Evolutionary conservation across 2,329 filamentous ascomycete genomes (phyloP).

Genomic region (Botryotinia calthae): DNA sequence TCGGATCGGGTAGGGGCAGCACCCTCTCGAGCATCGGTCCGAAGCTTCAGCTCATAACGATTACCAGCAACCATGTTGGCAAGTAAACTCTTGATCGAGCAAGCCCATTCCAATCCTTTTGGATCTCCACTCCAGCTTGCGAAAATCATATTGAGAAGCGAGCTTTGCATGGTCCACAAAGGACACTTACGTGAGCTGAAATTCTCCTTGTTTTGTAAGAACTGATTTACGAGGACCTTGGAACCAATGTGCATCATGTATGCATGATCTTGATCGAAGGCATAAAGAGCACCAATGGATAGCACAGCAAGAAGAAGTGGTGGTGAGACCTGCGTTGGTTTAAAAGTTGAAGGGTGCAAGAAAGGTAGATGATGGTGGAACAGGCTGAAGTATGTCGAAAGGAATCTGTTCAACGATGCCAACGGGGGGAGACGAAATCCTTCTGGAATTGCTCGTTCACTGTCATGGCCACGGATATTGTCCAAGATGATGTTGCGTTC

Average conservation of each 20-base stretch:
- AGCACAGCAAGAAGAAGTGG: slow-evolving; percentile 84
- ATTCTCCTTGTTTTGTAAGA: slow-evolving; percentile 96
- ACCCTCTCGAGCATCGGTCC: slow-evolving; percentile 80
- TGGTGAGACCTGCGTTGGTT: slow-evolving; percentile 74
- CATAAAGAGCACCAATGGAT: slow-evolving; percentile 93
- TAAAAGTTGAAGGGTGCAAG: slow-evolving; percentile 88
- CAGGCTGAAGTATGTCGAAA: slow-evolving; percentile 93
- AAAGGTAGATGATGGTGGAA: slow-evolving; percentile 98
- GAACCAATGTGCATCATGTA: slow-evolving; percentile 97
- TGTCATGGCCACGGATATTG: slow-evolving; percentile 78
- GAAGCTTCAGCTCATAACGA: slow-evolving; percentile 90
- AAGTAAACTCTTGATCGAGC: slow-evolving; percentile 95
- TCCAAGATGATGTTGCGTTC: slow-evolving; percentile 83
- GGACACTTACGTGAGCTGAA: slow-evolving; percentile 98
- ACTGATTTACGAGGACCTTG: slow-evolving; percentile 95
- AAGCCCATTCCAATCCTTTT: slow-evolving; percentile 97
- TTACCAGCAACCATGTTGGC: slow-evolving; percentile 99
- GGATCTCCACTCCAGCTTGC: slow-evolving; percentile 98
- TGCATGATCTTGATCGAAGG: slow-evolving; percentile 94
- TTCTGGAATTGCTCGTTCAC: slow-evolving; percentile 77
- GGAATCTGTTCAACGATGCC: slow-evolving; percentile 80
- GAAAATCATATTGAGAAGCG: slow-evolving; percentile 96
- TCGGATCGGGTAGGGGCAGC: slow-evolving; percentile 75
- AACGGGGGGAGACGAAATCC: slow-evolving; percentile 85
- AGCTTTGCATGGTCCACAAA: slow-evolving; percentile 97